A percentile compares a stretch with the other conserved stretches of the same genome.
Evolutionary conservation across 176 grass and related monocot genomes (phyloP).

Genomic region (Dactylis glomerata): DNA sequence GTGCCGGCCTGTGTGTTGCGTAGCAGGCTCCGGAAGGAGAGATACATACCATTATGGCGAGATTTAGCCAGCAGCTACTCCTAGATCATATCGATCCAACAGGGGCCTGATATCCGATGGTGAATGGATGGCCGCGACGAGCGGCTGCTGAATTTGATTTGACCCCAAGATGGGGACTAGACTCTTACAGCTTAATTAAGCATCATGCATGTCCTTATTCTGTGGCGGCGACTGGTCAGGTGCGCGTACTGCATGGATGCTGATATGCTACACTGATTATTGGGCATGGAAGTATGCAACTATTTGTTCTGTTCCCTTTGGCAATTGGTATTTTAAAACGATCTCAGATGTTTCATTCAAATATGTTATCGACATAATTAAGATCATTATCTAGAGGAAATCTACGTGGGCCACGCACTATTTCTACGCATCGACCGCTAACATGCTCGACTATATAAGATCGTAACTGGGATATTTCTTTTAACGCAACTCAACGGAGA

Average conservation of each 20-base stretch:
- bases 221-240: neutral
- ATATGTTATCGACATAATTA: neutral
- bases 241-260: neutral
- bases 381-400: neutral
- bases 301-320: neutral
- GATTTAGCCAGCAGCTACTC: neutral
- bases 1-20: neutral
- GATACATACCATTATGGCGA: neutral
- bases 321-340: neutral
- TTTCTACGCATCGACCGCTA: too few relatives aligned
- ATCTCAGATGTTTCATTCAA: neutral
- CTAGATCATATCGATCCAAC: neutral
- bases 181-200: neutral
- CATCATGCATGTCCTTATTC: neutral
- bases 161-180: neutral
- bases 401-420: too few relatives aligned
- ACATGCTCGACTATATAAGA: too few relatives aligned
- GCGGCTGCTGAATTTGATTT: neutral
- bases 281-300: neutral
- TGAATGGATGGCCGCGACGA: neutral
- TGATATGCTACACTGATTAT: neutral
- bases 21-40: slow-evolving; percentile 29
- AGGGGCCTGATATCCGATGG: neutral
- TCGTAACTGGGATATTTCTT: too few relatives aligned
- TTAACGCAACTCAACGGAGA: too few relatives aligned